A percentile compares a stretch with the other conserved stretches of the same genome.
phyloP scores from a whole-genome alignment of 2,329 filamentous ascomycete genomes.

The Talaromyces sp. region DNA sequence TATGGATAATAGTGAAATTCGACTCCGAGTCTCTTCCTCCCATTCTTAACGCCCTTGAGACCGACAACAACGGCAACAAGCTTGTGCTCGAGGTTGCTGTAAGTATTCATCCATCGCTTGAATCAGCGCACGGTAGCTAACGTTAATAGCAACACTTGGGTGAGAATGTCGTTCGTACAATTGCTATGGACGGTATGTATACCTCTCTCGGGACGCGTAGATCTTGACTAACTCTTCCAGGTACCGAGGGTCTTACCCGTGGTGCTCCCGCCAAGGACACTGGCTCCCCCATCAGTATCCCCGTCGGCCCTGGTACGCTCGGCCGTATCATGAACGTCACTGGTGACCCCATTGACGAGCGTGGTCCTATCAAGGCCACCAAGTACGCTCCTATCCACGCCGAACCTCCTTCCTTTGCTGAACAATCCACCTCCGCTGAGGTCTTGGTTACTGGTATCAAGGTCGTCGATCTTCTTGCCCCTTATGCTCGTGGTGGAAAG shows the following conservation, averaged over 20 bases:
- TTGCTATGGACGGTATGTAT: conserved; percentile 97
- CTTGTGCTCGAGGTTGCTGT: conserved; percentile 94
- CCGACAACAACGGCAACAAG: conserved; percentile 86
- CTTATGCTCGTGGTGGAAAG: conserved; percentile 99
- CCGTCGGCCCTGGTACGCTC: conserved; percentile 86
- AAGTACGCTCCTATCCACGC: conserved; percentile 89
- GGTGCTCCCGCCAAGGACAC: conserved; percentile 80
- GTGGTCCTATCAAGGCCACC: conserved; percentile 91
- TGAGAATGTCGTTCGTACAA: conserved; percentile 97
- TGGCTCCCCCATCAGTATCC: conserved; percentile 91
- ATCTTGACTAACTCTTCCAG: conserved; percentile 40
- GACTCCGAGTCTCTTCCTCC: conserved; percentile 85
- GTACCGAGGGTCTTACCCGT: conserved; percentile 99
- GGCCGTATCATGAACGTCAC: conserved; percentile 99
- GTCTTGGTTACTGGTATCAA: conserved; percentile 99
- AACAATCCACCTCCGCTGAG: conserved; percentile 95
- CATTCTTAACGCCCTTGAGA: conserved; percentile 96
- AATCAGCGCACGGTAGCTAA: neutral
- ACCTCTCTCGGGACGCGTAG: conserved; percentile 17
- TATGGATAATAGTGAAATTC: conserved; percentile 78
- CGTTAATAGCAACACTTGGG: conserved; percentile 86
- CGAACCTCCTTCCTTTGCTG: conserved; percentile 84
- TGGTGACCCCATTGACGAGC: conserved; percentile 99
- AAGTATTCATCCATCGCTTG: conserved; percentile 42
- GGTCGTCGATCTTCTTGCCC: conserved; percentile 97